Base-by-base conservation (phyloP, 441 rosid genomes). In the Aquilaria agallochum region DNA sequence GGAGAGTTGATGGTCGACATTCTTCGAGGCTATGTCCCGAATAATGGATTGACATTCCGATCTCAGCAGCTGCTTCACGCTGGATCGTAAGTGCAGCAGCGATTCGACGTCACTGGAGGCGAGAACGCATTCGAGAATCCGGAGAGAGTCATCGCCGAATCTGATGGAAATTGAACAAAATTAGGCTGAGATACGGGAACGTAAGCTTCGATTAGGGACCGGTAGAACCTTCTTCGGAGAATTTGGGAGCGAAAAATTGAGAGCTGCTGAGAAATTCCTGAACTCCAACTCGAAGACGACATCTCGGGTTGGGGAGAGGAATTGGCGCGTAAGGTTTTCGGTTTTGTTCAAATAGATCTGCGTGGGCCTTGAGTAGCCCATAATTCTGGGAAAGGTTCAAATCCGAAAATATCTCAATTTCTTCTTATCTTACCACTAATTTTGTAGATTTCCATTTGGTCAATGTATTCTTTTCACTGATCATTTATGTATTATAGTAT, bases 71-170 rank as follows among this genome's bases (percentile, higher is more conserved):
- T 73, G 70, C 67, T 56, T 65, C 72, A 89, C 63, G 31, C 65
- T 52, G 2, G 81, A 80, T 59, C 84, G 78, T 27, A 65, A 52
- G 46, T 83, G 80, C 0, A 65, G 53, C 13, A 72, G 57, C 53
- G 83, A 85, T 54, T 74, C 78, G 68, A 71, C 81, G 58, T 82
- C 88, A 67, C 53, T 79, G 56, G 80, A 74, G 15, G 80, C 83
- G 65, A 87, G 72, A 70, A 78, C 40, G 44, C 79, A 67, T 64
- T 80, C 76, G 14, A 89, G 91, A 68, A 81, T 67, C 36, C 73
- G 79, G 60, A 90, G 88, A 45, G 92, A 63, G 55, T 67, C 82
- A 27, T 74, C 81, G 42, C 76, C 78, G 68, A 90, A 82, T 68
- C 98, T 88, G 78, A 70, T 10, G 67, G 50, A 56, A 55, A 55